Percentiles rank a stretch among this genome's conserved stretches.
Evolutionary conservation across 208 protist genomes (phyloP).

Genomic region (Leishmania mexicana): DNA sequence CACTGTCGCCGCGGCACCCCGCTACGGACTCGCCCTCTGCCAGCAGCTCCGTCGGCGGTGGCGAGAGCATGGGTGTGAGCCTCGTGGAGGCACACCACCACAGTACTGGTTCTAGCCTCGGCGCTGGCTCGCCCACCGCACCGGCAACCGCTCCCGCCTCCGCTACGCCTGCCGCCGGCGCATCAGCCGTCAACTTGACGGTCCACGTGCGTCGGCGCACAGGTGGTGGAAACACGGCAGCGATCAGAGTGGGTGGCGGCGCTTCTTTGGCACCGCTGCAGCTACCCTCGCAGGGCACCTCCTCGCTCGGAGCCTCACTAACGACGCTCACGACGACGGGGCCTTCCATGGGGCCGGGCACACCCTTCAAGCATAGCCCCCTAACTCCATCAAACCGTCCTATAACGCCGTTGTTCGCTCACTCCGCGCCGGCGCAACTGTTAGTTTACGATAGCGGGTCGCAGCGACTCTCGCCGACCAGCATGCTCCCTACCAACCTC

Average conservation of each 20-base stretch:
- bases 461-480: constrained; percentile 34
- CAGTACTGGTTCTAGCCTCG: not conserved
- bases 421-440: not conserved
- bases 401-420: not conserved
- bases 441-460: not conserved
- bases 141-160: not conserved
- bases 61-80: not conserved
- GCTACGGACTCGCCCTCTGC: not conserved
- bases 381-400: not conserved
- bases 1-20: not conserved
- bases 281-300: not conserved
- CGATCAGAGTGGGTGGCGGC: not conserved
- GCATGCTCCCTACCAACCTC: constrained; percentile 36
- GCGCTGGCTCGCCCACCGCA: not conserved
- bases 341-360: not conserved
- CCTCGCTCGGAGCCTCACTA: not conserved
- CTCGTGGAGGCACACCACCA: not conserved
- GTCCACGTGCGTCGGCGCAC: constrained; percentile 25
- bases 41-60: not conserved
- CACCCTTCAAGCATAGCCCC: not conserved
- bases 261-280: not conserved
- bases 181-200: not conserved
- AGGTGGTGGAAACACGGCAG: not conserved
- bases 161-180: not conserved
- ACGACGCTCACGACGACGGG: not conserved